phyloP scores from a whole-genome alignment of 2,329 filamentous ascomycete species.

The Chaetoscypha palmicola region DNA sequence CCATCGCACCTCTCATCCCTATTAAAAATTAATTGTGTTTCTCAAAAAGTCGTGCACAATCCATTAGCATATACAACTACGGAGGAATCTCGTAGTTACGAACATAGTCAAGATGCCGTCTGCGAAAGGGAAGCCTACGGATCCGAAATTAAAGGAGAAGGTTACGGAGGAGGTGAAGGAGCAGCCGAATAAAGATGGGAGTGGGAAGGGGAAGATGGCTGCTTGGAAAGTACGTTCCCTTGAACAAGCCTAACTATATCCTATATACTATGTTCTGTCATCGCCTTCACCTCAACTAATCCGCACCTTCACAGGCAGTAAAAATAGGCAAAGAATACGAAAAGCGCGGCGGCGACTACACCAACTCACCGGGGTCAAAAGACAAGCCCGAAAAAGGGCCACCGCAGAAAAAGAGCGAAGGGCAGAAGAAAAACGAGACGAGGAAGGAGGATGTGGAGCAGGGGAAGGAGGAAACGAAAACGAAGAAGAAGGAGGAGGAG shows the following conservation, averaged over 20 bases:
- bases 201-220: slow-evolving; percentile 40
- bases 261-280: background rate
- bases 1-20: too few species aligned
- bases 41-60: too few species aligned
- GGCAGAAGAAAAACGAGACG: slow-evolving; percentile 12
- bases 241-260: background rate
- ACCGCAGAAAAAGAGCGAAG: slow-evolving; percentile 32
- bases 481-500: slow-evolving; percentile 6
- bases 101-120: slow-evolving; percentile 32
- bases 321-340: slow-evolving; percentile 39
- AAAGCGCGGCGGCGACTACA: slow-evolving; percentile 33
- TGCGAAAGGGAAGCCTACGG: slow-evolving; percentile 39
- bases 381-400: slow-evolving; percentile 38
- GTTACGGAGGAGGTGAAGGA: slow-evolving; percentile 40
- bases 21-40: too few species aligned
- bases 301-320: slow-evolving; percentile 27
- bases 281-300: background rate
- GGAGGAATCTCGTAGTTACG: background rate
- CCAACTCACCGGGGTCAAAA: slow-evolving; percentile 36
- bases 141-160: slow-evolving; percentile 38
- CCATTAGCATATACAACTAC: too few species aligned
- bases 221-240: slow-evolving; percentile 36
- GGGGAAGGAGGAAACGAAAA: background rate
- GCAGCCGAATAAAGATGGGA: slow-evolving; percentile 38
- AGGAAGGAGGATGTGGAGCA: background rate